phyloP scores from a whole-genome alignment of 2,329 filamentous ascomycete genomes.

The Kalmusia sp. region DNA sequence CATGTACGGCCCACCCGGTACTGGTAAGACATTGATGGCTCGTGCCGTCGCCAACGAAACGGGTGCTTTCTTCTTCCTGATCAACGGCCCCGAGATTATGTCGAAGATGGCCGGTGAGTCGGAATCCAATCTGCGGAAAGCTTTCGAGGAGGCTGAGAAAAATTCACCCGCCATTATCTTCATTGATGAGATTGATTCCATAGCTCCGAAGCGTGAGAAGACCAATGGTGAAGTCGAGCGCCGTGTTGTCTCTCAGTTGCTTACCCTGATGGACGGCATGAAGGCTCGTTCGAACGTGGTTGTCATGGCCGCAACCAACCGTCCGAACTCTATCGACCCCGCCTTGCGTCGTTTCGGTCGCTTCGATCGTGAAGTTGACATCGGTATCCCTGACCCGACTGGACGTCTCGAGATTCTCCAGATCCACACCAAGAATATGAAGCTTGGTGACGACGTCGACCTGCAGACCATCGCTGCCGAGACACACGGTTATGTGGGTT shows the following conservation, averaged over 20 bases:
- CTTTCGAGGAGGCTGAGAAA: slow-evolving; percentile 99
- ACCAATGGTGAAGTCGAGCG: slow-evolving; percentile 99
- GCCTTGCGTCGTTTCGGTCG: slow-evolving; percentile 97
- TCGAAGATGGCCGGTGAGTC: slow-evolving; percentile 99
- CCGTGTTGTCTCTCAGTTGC: slow-evolving; percentile 95
- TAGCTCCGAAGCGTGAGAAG: slow-evolving; percentile 99
- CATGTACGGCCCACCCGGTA: slow-evolving; percentile 92
- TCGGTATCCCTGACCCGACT: slow-evolving; percentile 96
- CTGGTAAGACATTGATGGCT: slow-evolving; percentile 99
- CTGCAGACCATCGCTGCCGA: slow-evolving; percentile 95
- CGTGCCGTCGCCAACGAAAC: slow-evolving; percentile 99
- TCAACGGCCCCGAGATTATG: slow-evolving; percentile 99
- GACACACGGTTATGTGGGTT: slow-evolving; percentile 99
- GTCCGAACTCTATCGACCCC: slow-evolving; percentile 97
- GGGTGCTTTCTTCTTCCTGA: slow-evolving; percentile 98
- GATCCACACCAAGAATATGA: slow-evolving; percentile 99
- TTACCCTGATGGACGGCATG: slow-evolving; percentile 99
- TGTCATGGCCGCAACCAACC: slow-evolving; percentile 98
- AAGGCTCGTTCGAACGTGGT: slow-evolving; percentile 98
- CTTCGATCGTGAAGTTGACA: slow-evolving; percentile 98
- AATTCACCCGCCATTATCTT: slow-evolving; percentile 99
- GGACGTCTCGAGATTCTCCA: slow-evolving; percentile 98
- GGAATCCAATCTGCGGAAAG: slow-evolving; percentile 96
- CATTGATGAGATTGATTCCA: slow-evolving; percentile 99
- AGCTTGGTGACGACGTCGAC: slow-evolving; percentile 94